Evolutionary conservation across 495 filamentous ascomycete species (phyloP).

Genomic region (Annulohypoxylon stygium): DNA sequence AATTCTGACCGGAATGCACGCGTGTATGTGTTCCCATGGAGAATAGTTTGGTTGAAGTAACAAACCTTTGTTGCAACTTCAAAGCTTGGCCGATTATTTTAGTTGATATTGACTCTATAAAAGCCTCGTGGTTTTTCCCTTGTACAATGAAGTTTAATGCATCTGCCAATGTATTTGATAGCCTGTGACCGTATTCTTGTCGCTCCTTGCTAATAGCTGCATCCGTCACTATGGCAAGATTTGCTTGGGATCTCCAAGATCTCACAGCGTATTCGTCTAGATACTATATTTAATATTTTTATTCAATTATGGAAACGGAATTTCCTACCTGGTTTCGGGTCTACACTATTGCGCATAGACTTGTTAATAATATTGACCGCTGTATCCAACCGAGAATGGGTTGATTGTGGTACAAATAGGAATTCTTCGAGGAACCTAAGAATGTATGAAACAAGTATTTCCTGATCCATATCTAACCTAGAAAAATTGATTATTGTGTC

Average conservation of each 20-base stretch:
- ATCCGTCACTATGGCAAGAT: background rate
- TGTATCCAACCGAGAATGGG: background rate
- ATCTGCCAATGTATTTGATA: slow-evolving; percentile 34
- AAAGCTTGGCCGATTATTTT: slow-evolving; percentile 47
- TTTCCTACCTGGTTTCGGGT: background rate
- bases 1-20: background rate
- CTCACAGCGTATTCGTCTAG: background rate
- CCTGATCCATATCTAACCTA: slow-evolving; percentile 53
- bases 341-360: background rate
- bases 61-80: slow-evolving; percentile 48
- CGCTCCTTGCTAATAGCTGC: background rate
- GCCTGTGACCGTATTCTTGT: background rate
- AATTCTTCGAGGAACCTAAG: slow-evolving; percentile 48
- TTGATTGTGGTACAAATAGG: slow-evolving; percentile 3
- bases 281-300: background rate
- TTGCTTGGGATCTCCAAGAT: background rate
- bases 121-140: slow-evolving; percentile 29
- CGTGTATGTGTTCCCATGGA: slow-evolving; percentile 39
- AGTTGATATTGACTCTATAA: slow-evolving; percentile 8
- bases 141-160: slow-evolving; percentile 34
- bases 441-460: slow-evolving; percentile 51
- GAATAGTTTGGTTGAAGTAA: slow-evolving; percentile 51
- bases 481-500: slow-evolving; percentile 1
- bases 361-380: background rate
- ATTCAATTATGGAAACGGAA: too few relatives aligned